Conservation (phyloP, 2,329 filamentous ascomycete species). For the Paraphaeosphaeria sporulosa region DNA sequence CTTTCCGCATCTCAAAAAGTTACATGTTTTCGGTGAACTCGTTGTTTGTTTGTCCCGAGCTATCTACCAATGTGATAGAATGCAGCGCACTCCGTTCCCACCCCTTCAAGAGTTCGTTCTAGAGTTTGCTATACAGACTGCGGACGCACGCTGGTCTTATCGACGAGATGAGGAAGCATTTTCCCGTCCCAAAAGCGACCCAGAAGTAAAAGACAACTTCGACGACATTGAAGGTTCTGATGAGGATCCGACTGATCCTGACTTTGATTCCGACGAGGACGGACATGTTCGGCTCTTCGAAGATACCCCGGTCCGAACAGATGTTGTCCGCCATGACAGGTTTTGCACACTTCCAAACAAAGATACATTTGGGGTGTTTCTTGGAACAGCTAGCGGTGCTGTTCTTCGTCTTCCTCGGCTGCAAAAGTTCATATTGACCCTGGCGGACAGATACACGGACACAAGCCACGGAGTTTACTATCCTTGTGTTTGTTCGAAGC, state of each 20-base stretch:
- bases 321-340: neutral
- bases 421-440: neutral
- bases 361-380: neutral
- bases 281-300: neutral
- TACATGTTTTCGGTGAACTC: slow-evolving; percentile 6
- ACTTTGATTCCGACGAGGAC: neutral
- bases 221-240: neutral
- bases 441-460: neutral
- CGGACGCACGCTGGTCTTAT: slow-evolving; percentile 21
- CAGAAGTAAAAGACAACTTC: slow-evolving; percentile 6
- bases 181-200: slow-evolving; percentile 1
- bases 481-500: neutral
- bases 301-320: neutral
- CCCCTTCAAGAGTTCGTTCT: slow-evolving; percentile 17
- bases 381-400: neutral
- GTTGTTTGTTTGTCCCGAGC: slow-evolving; percentile 16
- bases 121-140: slow-evolving; percentile 19
- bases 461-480: neutral
- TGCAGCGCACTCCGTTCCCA: slow-evolving; percentile 11
- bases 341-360: neutral
- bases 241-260: neutral
- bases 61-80: slow-evolving; percentile 11
- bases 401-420: neutral
- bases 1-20: slow-evolving; percentile 3
- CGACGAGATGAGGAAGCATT: slow-evolving; percentile 14